A percentile compares a stretch with the other conserved stretches of the same genome.
These are phyloP conservation scores for Sclerotinia spermophila DNA, from an alignment of 2,329 filamentous ascomycete genomes.

Conservation along the genomic window DNA sequence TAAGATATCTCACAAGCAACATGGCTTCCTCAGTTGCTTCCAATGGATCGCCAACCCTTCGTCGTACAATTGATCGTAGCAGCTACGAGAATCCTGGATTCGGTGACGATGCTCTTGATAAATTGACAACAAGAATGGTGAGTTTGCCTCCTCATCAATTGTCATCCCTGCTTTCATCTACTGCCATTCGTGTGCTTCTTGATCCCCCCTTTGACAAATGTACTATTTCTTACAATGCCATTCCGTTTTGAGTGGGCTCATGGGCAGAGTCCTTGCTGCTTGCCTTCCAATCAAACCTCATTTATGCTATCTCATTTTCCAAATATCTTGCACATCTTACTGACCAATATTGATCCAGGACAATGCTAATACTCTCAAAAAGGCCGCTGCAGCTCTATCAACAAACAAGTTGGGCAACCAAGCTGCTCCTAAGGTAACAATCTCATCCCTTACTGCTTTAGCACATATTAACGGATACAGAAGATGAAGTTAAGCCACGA, in stretches of 20 bases:
- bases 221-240: not conserved
- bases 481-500: conserved; percentile 50
- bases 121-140: conserved; percentile 20
- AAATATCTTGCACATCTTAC: conserved; percentile 19
- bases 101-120: conserved; percentile 30
- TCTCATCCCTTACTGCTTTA: conserved; percentile 8
- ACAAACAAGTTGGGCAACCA: conserved; percentile 56
- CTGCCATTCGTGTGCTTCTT: not conserved
- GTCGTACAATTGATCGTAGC: conserved; percentile 38
- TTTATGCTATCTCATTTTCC: conserved; percentile 4
- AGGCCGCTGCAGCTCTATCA: conserved; percentile 44
- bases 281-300: not conserved
- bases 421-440: conserved; percentile 48
- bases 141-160: not conserved
- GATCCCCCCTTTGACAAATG: not conserved
- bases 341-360: conserved; percentile 27
- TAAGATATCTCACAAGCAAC: conserved; percentile 41
- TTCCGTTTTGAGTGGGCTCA: not conserved
- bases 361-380: conserved; percentile 33
- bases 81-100: conserved; percentile 39
- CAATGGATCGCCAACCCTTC: conserved; percentile 43
- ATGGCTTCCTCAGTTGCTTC: conserved; percentile 30
- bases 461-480: conserved; percentile 38
- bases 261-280: not conserved
- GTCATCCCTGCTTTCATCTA: too few relatives aligned